These are phyloP conservation scores for Chenopodium suecicum DNA, from an alignment of 148 eudicot genomes.

Conservation along the genomic window DNA sequence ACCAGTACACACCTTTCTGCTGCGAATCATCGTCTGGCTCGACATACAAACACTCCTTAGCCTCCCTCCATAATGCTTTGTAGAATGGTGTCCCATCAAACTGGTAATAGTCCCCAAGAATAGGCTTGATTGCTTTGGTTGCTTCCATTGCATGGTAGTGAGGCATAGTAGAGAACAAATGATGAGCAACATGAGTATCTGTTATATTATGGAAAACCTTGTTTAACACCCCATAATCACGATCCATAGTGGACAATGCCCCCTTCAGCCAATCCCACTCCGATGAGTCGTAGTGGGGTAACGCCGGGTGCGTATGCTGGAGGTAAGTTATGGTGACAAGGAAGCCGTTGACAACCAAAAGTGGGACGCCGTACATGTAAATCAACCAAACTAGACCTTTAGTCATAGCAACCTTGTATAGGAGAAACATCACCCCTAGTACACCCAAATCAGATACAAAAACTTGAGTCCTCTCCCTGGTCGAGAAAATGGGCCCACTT, in stretches of 20 bases:
- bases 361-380: constrained; percentile 39
- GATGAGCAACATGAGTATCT: constrained; percentile 59
- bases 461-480: constrained; percentile 46
- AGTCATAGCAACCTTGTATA: constrained; percentile 28
- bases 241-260: constrained; percentile 52
- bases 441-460: constrained; percentile 43
- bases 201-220: constrained; percentile 59
- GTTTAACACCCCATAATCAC: constrained; percentile 54
- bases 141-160: constrained; percentile 66
- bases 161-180: constrained; percentile 58
- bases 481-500: constrained; percentile 41
- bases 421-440: constrained; percentile 14
- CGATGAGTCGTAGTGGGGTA: constrained; percentile 54
- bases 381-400: constrained; percentile 46
- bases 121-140: constrained; percentile 51
- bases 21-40: constrained; percentile 41
- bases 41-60: constrained; percentile 51
- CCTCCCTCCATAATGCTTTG: constrained; percentile 60
- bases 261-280: constrained; percentile 70
- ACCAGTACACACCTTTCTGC: constrained; percentile 37
- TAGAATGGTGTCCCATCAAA: constrained; percentile 44
- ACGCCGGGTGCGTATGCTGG: constrained; percentile 56
- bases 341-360: constrained; percentile 45
- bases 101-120: constrained; percentile 52
- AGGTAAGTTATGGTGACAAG: constrained; percentile 53